A percentile compares a stretch with the other conserved stretches of the same genome.
These are phyloP conservation scores for Salvia sclarea DNA, from an alignment of 305 asterid species.

Conservation along the genomic window DNA sequence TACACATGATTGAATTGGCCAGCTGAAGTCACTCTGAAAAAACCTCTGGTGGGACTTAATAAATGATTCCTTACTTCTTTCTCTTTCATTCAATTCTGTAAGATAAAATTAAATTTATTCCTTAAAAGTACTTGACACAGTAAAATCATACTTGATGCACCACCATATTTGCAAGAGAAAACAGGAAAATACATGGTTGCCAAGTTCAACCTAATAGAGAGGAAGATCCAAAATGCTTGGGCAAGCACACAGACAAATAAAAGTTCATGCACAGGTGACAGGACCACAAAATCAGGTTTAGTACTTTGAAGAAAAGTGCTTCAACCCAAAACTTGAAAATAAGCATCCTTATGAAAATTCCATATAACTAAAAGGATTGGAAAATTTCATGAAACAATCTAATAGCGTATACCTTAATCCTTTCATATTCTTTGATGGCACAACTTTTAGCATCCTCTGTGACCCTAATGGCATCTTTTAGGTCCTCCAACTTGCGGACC, in stretches of 20 bases:
- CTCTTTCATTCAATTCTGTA: not conserved
- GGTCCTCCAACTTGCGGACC: conserved; percentile 64
- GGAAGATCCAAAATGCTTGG: conserved; percentile 7
- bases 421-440: conserved; percentile 82
- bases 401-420: conserved; percentile 71
- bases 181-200: conserved; percentile 4
- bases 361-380: conserved; percentile 26
- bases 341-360: conserved; percentile 11
- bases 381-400: conserved; percentile 5
- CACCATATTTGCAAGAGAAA: conserved; percentile 5
- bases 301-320: not conserved
- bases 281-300: conserved; percentile 7
- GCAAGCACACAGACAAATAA: conserved; percentile 13
- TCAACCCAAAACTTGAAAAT: conserved; percentile 18
- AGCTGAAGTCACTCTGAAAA: conserved; percentile 7
- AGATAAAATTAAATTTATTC: not conserved
- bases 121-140: not conserved
- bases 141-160: conserved; percentile 6
- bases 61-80: not conserved
- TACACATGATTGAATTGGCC: not conserved
- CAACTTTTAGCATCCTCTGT: conserved; percentile 83
- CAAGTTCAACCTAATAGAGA: not conserved
- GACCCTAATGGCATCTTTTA: conserved; percentile 72
- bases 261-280: conserved; percentile 22
- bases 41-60: conserved; percentile 6